Base-by-base conservation (phyloP, 441 rosid species). In the Erysimum cheiri region DNA sequence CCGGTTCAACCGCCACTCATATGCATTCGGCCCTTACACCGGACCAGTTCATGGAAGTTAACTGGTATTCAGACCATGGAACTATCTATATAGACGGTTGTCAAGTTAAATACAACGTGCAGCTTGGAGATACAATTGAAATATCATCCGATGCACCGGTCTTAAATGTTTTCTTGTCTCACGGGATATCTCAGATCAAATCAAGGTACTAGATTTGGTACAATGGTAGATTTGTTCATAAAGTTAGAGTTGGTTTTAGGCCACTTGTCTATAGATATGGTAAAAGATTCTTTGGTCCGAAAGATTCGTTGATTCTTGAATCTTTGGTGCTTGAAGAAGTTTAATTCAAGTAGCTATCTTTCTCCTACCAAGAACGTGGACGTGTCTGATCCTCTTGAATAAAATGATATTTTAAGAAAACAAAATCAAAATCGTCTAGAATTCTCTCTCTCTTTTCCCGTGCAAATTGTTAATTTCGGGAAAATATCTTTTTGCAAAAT, bases 41-140 rank as follows among this genome's bases (percentile, higher is more conserved):
- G 3, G 79, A 77, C 55, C 85, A 87, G 69, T 65, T 71, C 17
- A 78, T 87, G 85, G 82, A 82, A 12, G 80, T 77, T 36, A 49
- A 78, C 9, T 93, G 97, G 92, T 89, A 79, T 73, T 82, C 85
- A 28, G 82, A 86, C 77, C 82, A 82, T 57, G 94, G 98, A 39
- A 60, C 37, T 4, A 67, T 92, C 70, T 90, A 86, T 60, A 48
- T 93, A 41, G 97, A 93, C 75, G 98, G 98, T 47, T 91, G 88
- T 71, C 84, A 86, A 36, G 85, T 87, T 48, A 58, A 40, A 37
- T 75, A 80, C 77, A 24, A 79, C 19, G 70, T 91, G 54, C 84
- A 80, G 60, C 78, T 80, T 15, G 92, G 88, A 50, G 98, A 91
- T 79, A 69, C 60, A 59, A 77, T 91, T 61, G 84, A 87, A 60